Evolutionary conservation across 2,329 filamentous ascomycete species (phyloP).

Genomic region (Penicillium sp.): DNA sequence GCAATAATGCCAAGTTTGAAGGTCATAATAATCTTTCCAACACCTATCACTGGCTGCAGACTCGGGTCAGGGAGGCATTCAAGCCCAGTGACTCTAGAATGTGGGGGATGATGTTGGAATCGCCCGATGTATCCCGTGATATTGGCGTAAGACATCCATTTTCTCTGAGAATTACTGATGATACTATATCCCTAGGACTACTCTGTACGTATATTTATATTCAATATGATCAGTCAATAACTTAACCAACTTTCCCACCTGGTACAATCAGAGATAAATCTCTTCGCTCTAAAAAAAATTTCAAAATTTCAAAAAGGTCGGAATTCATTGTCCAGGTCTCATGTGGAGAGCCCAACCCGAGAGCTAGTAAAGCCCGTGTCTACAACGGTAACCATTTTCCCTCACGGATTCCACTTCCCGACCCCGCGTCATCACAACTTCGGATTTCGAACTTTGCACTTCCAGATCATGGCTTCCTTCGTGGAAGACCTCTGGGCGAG

Average conservation of each 20-base stretch:
- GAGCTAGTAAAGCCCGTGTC: not conserved
- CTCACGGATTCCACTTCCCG: conserved; percentile 27
- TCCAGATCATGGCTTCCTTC: conserved; percentile 49
- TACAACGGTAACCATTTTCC: conserved; percentile 4
- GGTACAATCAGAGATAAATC: not conserved
- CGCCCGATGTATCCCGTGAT: conserved; percentile 5
- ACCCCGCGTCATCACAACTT: conserved; percentile 16
- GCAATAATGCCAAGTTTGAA: no score
- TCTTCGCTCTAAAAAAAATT: not conserved
- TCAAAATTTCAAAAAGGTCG: not conserved
- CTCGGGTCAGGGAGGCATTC: not conserved
- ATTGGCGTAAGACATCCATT: not conserved
- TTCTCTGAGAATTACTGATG: no score
- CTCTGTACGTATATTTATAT: no score
- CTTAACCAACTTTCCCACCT: not conserved
- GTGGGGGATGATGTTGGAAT: not conserved
- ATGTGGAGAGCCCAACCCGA: not conserved
- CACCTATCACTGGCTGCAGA: not conserved
- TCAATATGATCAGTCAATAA: no score
- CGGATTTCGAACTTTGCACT: conserved; percentile 16
- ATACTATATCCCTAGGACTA: no score
- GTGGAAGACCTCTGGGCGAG: conserved; percentile 81
- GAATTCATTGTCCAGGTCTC: conserved; percentile 5
- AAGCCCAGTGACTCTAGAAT: not conserved
- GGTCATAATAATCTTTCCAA: no score